These are phyloP conservation scores for Singerocomus inundabilis DNA, from an alignment of 1,284 basidiomycete genomes.

Conservation along the genomic window DNA sequence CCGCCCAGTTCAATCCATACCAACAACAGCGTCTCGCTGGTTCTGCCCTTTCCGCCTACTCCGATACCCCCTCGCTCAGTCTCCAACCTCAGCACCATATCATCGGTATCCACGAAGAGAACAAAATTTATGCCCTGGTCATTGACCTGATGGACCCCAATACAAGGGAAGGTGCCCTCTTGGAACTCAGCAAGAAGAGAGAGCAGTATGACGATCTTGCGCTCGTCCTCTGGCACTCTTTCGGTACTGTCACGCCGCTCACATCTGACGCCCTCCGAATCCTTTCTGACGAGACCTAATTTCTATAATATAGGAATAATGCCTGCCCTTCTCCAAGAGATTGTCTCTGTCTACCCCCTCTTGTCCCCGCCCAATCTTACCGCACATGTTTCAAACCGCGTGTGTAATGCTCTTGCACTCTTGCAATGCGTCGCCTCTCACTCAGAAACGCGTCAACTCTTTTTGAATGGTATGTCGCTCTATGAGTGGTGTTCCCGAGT, in stretches of 20 bases:
- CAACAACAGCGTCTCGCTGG: conserved; percentile 36
- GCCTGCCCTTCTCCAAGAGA: conserved; percentile 97
- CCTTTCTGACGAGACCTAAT: conserved; percentile 1
- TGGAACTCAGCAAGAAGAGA: conserved; percentile 98
- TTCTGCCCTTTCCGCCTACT: conserved; percentile 39
- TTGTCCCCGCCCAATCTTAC: conserved; percentile 95
- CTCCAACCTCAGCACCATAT: conserved; percentile 46
- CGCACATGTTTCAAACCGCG: conserved; percentile 98
- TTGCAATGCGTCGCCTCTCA: conserved; percentile 98
- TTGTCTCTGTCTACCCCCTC: conserved; percentile 97
- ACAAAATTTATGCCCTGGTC: conserved; percentile 80
- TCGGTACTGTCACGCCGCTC: conserved; percentile 58
- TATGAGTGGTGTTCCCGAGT: background rate
- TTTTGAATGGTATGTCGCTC: conserved; percentile 72
- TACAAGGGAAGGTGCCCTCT: conserved; percentile 82
- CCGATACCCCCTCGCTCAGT: conserved; percentile 50
- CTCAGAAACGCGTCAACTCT: conserved; percentile 88
- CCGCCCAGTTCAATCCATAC: conserved; percentile 52
- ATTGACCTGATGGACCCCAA: conserved; percentile 79
- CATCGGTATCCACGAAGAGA: conserved; percentile 58
- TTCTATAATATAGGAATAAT: conserved; percentile 74
- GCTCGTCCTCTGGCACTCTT: conserved; percentile 97
- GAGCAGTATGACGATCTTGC: conserved; percentile 99
- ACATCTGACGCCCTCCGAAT: background rate
- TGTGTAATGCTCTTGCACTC: conserved; percentile 97